phyloP scores from a whole-genome alignment of 768 basidiomycete genomes.

The Crassisporium funariophilum region DNA sequence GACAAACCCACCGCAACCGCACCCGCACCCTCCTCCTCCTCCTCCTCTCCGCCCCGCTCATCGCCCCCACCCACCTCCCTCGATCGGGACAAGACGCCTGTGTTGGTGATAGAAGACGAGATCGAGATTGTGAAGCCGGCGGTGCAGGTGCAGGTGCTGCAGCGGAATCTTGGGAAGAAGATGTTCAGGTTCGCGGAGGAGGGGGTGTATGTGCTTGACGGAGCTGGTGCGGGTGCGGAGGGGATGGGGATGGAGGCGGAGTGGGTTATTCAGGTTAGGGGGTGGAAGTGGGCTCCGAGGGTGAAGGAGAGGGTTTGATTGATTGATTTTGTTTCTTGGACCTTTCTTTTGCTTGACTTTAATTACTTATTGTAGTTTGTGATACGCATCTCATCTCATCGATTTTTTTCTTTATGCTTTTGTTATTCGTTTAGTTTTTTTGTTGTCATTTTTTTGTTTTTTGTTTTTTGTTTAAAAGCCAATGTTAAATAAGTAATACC shows the following conservation, averaged over 20 bases:
- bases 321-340: no score
- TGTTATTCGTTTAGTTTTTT: constrained; percentile 5
- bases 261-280: constrained; percentile 43
- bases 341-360: no score
- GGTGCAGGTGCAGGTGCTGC: constrained; percentile 37
- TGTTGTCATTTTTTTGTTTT: background rate
- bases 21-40: no score
- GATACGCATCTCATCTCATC: no score
- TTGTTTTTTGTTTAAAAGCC: constrained; percentile 5
- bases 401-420: no score
- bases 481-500: constrained; percentile 4
- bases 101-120: constrained; percentile 12
- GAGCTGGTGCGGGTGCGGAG: constrained; percentile 15
- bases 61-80: background rate
- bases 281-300: constrained; percentile 42
- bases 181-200: constrained; percentile 43
- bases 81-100: constrained; percentile 9
- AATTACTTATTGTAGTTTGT: no score
- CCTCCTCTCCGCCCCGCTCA: constrained; percentile 4
- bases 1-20: no score
- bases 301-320: constrained; percentile 8
- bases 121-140: constrained; percentile 19
- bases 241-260: constrained; percentile 33
- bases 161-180: constrained; percentile 33
- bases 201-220: constrained; percentile 37